A percentile compares a stretch with the other conserved stretches of the same genome.
phyloP scores from a whole-genome alignment of 495 filamentous ascomycete species.

The Lineolata rhizophorae region DNA sequence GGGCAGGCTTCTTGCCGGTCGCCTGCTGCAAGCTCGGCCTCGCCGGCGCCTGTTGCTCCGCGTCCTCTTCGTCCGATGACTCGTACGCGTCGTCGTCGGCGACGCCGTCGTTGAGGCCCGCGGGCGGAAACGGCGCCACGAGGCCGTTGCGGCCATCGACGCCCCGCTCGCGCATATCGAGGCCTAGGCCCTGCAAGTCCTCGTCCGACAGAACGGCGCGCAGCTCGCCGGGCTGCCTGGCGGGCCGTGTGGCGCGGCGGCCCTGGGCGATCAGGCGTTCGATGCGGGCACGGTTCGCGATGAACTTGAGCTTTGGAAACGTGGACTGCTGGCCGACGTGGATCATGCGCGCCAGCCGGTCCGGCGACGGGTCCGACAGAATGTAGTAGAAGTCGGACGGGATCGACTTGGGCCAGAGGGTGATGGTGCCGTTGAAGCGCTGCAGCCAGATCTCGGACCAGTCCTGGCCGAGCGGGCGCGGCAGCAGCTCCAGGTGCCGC shows the following conservation, averaged over 20 bases:
- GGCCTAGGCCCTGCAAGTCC: constrained; percentile 11
- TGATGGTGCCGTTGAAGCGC: constrained; percentile 81
- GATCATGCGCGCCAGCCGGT: constrained; percentile 68
- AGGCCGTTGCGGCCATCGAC: constrained; percentile 1
- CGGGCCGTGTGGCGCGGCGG: constrained; percentile 28
- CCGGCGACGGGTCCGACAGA: constrained; percentile 53
- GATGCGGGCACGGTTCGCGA: constrained; percentile 64
- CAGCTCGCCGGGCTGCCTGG: constrained; percentile 3
- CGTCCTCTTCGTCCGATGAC: not conserved
- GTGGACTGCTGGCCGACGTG: constrained; percentile 65
- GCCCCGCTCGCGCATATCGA: constrained; percentile 4
- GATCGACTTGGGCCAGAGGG: constrained; percentile 71
- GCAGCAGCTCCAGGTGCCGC: constrained; percentile 75
- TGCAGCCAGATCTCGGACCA: constrained; percentile 94
- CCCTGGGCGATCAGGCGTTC: constrained; percentile 64
- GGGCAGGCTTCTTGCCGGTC: not conserved
- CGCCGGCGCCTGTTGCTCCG: too few relatives aligned
- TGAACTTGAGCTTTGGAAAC: constrained; percentile 79
- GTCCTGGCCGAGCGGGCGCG: constrained; percentile 79
- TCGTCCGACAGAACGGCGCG: constrained; percentile 14
- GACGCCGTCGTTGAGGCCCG: not conserved
- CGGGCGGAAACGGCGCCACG: constrained; percentile 2
- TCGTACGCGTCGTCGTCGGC: not conserved
- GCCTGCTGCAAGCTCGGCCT: not conserved
- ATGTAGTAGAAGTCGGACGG: constrained; percentile 67